A percentile compares a stretch with the other conserved stretches of the same genome.
Evolutionary conservation across 257 asterid species (phyloP).

Genomic region (Solanum tarapatanum): DNA sequence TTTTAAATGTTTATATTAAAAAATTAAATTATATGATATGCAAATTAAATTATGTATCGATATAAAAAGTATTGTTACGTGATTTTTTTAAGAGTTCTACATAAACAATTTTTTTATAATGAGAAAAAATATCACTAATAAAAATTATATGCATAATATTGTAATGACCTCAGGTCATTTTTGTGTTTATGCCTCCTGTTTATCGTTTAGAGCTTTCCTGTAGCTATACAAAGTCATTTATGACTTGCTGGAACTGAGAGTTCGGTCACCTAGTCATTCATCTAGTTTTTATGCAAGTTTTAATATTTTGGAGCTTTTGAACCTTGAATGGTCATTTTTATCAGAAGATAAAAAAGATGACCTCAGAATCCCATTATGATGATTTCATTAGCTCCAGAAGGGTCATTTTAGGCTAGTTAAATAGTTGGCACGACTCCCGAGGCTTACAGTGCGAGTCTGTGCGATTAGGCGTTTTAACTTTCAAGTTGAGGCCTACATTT

Average conservation of each 20-base stretch:
- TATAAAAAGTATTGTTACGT: neutral
- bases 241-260: neutral
- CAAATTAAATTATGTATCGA: neutral
- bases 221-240: neutral
- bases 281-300: neutral
- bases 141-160: neutral
- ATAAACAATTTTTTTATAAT: neutral
- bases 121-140: too few species aligned
- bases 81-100: neutral
- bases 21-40: neutral
- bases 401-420: neutral
- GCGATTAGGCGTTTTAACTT: neutral
- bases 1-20: neutral
- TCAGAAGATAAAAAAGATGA: too few species aligned
- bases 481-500: neutral
- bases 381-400: neutral
- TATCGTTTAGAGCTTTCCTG: too few species aligned
- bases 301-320: neutral
- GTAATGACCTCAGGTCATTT: neutral
- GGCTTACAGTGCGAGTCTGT: neutral
- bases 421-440: neutral
- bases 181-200: neutral
- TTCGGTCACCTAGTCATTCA: neutral
- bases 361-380: neutral
- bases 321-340: neutral